phyloP scores from a whole-genome alignment of 1,284 basidiomycete species.

The Xanthoconium separans region DNA sequence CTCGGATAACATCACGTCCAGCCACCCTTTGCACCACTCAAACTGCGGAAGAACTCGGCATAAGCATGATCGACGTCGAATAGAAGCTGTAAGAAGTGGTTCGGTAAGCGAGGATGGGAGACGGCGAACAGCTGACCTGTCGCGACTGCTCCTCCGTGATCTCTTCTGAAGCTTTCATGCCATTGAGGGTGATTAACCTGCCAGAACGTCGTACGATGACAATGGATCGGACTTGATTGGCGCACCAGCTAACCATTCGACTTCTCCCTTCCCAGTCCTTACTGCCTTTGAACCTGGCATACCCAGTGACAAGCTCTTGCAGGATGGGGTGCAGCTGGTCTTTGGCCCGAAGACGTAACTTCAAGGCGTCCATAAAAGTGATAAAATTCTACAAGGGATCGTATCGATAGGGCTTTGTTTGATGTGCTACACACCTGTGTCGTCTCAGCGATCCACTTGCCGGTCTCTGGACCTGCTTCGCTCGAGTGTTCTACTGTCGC shows the following conservation, averaged over 20 bases:
- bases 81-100: constrained; percentile 58
- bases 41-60: constrained; percentile 90
- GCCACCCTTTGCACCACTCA: constrained; percentile 48
- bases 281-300: constrained; percentile 89
- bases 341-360: constrained; percentile 89
- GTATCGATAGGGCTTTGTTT: background rate
- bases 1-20: constrained; percentile 18
- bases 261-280: constrained; percentile 94
- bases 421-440: constrained; percentile 68
- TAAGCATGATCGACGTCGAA: constrained; percentile 99
- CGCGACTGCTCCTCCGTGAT: constrained; percentile 94
- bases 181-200: constrained; percentile 95
- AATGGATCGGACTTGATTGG: background rate
- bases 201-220: background rate
- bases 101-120: background rate
- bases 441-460: constrained; percentile 98
- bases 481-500: constrained; percentile 94
- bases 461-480: constrained; percentile 81
- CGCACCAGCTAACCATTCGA: constrained; percentile 90
- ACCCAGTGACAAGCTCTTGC: constrained; percentile 91
- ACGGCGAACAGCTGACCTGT: constrained; percentile 56
- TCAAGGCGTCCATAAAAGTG: constrained; percentile 98
- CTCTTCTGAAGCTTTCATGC: constrained; percentile 96
- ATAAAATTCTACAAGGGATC: constrained; percentile 76
- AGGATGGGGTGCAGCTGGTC: constrained; percentile 95